Evolutionary conservation across 2,329 filamentous ascomycete species (phyloP), one percentile per base, ranked within the genome.

Genomic region (Aureobasidium zeae): DNA sequence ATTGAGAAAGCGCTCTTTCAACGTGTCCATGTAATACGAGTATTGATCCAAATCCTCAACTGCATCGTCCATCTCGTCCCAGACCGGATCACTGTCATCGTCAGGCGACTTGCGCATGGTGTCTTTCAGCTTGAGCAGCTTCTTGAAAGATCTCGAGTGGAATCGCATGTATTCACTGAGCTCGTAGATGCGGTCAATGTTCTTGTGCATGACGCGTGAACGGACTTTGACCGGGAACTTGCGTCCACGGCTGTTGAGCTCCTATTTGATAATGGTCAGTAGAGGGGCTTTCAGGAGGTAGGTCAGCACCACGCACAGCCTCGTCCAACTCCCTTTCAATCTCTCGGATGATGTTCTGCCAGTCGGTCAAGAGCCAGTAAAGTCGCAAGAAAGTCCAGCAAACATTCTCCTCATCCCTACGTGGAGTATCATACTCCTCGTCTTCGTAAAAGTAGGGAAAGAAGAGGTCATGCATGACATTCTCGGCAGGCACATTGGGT

Each of bases 1-100:
- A 42, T 63, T 63, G 54, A 58, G 60, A 51, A 62, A 62, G 25
- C 59, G 57, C 44, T 63, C 60, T 47, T 60, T 61, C 11, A 61
- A 48, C 3, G 53, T 52, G 29, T 61, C 57, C 20, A 63, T 50
- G 2, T 57, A 55, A 25, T 52, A 52, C 29, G 60, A 56, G 44
- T 55, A 60, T 21, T 63, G 60, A 10, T 57, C 58, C 5, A 63
- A 51, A 36, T 63, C 60, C 17, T 63, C 60, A 1, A 60, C 53
- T 2, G 56, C 51, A 42, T 63, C 57, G 31, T 59, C 58, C 49
- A 62, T 57, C 17, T 62, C 60, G 24, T 44, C 48, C 59, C 58
- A 63, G 5, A 63, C 45, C 4, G 58, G 54, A 44, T 62, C 54
- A 10, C 49, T 48, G 33, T 57, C 54, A 38, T 61, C 57, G 10